Evolutionary conservation across 2,329 filamentous ascomycete genomes (phyloP), one percentile per base, ranked within the genome.

Genomic region (Cadophora gregata): DNA sequence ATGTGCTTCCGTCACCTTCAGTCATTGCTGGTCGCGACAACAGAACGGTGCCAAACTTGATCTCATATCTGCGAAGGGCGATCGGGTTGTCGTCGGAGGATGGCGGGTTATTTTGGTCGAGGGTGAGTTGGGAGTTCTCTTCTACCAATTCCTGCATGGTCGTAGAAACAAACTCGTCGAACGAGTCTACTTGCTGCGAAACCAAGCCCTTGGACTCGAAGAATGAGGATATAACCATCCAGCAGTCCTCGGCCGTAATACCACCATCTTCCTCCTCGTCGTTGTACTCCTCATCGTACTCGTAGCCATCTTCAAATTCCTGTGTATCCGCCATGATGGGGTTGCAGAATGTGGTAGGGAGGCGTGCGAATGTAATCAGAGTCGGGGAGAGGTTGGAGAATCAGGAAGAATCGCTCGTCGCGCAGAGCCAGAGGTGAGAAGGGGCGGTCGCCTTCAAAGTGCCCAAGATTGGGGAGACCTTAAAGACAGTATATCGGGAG

Each of bases 191-290:
- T 83, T 99, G 96, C 81, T 99, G 95, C 19, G 96, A 97, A 25
- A 97, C 96, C 36, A 99, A 86, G 75, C 96, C 95, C 81, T 98
- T 99, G 70, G 89, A 87, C 74, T 97, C 93, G 82, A 99, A 99
- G 84, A 97, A 98, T 10, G 96, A 92, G 65, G 92, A 93, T 78
- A 99, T 98, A 76, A 98, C 95, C 71, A 91, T 92, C 96, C 96
- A 99, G 84, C 93, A 97, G 81, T 99, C 96, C 83, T 98, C 96
- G 68, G 94, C 93, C 29, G 94, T 97, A 81, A 98, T 97, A 73
- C 84, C 84, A 67, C 85, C 82, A 69, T 89, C 87, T 69, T 91
- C 89, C 69, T 91, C 88, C 67, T 86, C 88, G 74, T 88, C 87
- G 70, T 86, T 86, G 14, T 62, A 48, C 14, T 53, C 60, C 19